Percentiles rank a stretch among this genome's conserved stretches.
These are phyloP conservation scores for Claviceps sp. DNA, from an alignment of 2,329 filamentous ascomycete genomes.

Conservation along the genomic window DNA sequence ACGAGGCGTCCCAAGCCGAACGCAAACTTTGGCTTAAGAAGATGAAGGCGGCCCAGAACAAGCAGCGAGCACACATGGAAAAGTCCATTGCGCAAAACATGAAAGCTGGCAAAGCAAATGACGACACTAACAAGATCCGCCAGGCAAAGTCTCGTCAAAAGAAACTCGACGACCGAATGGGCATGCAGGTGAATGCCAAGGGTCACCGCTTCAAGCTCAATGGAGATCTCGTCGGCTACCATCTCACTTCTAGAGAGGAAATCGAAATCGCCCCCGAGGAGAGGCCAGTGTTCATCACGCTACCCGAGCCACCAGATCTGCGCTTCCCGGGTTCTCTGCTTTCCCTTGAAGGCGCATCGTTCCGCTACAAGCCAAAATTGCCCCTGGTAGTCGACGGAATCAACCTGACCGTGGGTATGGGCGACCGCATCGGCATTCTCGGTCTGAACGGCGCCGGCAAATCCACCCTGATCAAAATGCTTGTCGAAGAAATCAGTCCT, in stretches of 20 bases:
- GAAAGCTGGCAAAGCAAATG: constrained; percentile 60
- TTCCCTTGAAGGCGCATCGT: constrained; percentile 55
- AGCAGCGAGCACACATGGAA: constrained; percentile 69
- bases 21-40: constrained; percentile 54
- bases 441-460: constrained; percentile 76
- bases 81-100: constrained; percentile 63
- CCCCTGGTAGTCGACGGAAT: constrained; percentile 44
- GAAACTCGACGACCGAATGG: constrained; percentile 71
- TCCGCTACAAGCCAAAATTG: constrained; percentile 39
- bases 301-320: constrained; percentile 54
- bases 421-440: constrained; percentile 61
- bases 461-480: constrained; percentile 60
- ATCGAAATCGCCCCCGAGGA: constrained; percentile 59
- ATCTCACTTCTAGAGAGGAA: constrained; percentile 44
- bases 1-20: constrained; percentile 55
- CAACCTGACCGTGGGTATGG: constrained; percentile 55
- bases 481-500: constrained; percentile 47
- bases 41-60: constrained; percentile 73
- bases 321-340: constrained; percentile 64
- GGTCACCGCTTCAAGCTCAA: constrained; percentile 73
- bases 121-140: constrained; percentile 76
- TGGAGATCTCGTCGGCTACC: constrained; percentile 53
- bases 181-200: constrained; percentile 56
- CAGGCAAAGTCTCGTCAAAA: constrained; percentile 76
- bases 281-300: constrained; percentile 39